Conservation (phyloP, 805 yeast genomes). For the Tetrapisispora fleetii region DNA sequence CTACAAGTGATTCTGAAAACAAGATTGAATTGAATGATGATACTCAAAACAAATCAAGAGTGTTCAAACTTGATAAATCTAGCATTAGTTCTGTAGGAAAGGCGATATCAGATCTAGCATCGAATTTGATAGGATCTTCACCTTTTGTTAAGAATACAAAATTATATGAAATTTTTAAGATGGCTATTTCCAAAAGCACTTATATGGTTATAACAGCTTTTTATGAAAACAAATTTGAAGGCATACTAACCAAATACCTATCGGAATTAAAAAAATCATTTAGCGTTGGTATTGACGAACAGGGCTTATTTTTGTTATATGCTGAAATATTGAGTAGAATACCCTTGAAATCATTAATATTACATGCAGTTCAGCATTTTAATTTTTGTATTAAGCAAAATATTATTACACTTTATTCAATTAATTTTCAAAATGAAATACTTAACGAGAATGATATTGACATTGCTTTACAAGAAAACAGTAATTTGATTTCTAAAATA, state of each 20-base stretch:
- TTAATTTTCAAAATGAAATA: background rate
- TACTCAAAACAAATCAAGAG: background rate
- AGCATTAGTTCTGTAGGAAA: slow-evolving; percentile 31
- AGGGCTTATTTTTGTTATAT: background rate
- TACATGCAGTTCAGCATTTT: background rate
- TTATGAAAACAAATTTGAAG: background rate
- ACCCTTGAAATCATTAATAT: background rate
- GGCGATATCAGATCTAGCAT: slow-evolving; percentile 18
- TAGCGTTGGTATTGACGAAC: background rate
- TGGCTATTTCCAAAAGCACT: background rate
- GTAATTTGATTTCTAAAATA: background rate
- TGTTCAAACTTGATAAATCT: slow-evolving; percentile 27
- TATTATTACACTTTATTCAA: background rate
- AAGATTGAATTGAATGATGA: slow-evolving; percentile 10
- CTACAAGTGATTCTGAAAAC: background rate
- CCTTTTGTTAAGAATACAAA: background rate
- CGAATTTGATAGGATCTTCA: background rate
- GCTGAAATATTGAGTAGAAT: background rate
- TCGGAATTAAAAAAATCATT: background rate
- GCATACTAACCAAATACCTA: background rate
- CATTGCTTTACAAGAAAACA: background rate
- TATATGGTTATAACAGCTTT: background rate
- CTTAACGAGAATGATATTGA: background rate
- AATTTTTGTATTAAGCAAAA: background rate
- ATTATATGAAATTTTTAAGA: background rate